A percentile compares a stretch with the other conserved stretches of the same genome.
phyloP scores from a whole-genome alignment of 148 eudicot species.

The Amaranthus hypochondriacus region DNA sequence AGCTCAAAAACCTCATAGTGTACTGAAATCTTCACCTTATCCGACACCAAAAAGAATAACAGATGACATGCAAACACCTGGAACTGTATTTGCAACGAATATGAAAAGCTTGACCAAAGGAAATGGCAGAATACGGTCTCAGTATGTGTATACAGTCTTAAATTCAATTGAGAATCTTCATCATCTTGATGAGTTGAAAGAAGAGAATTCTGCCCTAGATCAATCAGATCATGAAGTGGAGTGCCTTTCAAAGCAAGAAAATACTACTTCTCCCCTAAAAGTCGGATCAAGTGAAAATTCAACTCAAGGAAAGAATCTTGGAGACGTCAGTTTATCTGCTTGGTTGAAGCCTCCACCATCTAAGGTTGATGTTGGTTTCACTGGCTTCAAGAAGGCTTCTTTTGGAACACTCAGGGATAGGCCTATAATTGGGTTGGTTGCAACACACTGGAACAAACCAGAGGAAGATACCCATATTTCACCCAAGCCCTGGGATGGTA shows the following conservation, averaged over 20 bases:
- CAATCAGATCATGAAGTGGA: slow-evolving; percentile 23
- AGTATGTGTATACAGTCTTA: slow-evolving; percentile 59
- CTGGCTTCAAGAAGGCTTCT: slow-evolving; percentile 28
- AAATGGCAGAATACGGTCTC: slow-evolving; percentile 65
- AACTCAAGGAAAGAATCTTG: slow-evolving; percentile 28
- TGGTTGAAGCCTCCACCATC: slow-evolving; percentile 48
- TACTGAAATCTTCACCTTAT: slow-evolving; percentile 54
- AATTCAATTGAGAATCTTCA: slow-evolving; percentile 43
- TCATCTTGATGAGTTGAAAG: slow-evolving; percentile 31
- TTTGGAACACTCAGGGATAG: slow-evolving; percentile 50
- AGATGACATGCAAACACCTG: slow-evolving; percentile 96
- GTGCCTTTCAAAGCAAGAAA: slow-evolving; percentile 20
- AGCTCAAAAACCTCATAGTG: slow-evolving; percentile 27
- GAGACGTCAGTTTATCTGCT: slow-evolving; percentile 52
- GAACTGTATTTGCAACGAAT: slow-evolving; percentile 70
- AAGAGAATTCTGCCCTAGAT: slow-evolving; percentile 22
- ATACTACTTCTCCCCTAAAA: slow-evolving; percentile 23
- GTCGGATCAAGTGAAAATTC: slow-evolving; percentile 18
- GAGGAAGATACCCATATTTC: slow-evolving; percentile 41
- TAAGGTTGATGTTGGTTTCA: slow-evolving; percentile 21
- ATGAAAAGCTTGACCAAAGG: slow-evolving; percentile 32
- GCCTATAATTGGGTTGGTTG: slow-evolving; percentile 77
- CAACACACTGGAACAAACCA: slow-evolving; percentile 71
- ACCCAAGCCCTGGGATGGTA: slow-evolving; percentile 82
- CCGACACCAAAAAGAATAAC: slow-evolving; percentile 73